These are phyloP conservation scores for Eucommia ulmoides DNA, from an alignment of 257 asterid species.

Conservation along the genomic window DNA sequence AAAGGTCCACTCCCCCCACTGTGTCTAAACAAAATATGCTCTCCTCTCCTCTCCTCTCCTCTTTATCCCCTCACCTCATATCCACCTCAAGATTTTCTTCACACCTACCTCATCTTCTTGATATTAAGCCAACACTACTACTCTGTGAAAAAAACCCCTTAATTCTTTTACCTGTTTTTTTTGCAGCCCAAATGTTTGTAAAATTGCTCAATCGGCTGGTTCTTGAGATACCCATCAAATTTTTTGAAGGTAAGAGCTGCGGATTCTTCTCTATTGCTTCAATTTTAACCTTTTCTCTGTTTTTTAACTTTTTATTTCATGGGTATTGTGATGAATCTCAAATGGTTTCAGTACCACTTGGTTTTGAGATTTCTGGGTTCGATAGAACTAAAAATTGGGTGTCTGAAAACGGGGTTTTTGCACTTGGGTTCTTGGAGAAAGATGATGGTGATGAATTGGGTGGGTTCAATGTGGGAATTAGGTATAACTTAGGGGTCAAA, in stretches of 20 bases:
- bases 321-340: slow-evolving; percentile 28
- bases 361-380: slow-evolving; percentile 44
- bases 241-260: slow-evolving; percentile 22
- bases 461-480: slow-evolving; percentile 40
- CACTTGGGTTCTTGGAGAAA: slow-evolving; percentile 57
- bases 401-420: slow-evolving; percentile 56
- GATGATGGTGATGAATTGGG: slow-evolving; percentile 27
- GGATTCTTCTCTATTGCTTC: slow-evolving; percentile 10
- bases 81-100: slow-evolving; percentile 26
- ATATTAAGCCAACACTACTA: slow-evolving; percentile 7
- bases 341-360: slow-evolving; percentile 39
- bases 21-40: no score
- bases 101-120: slow-evolving; percentile 5
- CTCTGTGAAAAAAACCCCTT: slow-evolving; percentile 5
- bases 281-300: slow-evolving; percentile 16
- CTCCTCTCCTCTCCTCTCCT: no score
- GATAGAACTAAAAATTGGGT: slow-evolving; percentile 33
- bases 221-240: slow-evolving; percentile 14
- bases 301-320: slow-evolving; percentile 17
- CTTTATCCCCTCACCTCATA: slow-evolving; percentile 8
- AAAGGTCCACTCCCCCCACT: no score
- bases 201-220: slow-evolving; percentile 24
- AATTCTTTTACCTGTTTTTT: slow-evolving; percentile 13
- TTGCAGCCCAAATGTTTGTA: slow-evolving; percentile 36
- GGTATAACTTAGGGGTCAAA: slow-evolving; percentile 38